Conservation (phyloP, 2,329 filamentous ascomycete species). For the Sporothrix dimorphospora region DNA sequence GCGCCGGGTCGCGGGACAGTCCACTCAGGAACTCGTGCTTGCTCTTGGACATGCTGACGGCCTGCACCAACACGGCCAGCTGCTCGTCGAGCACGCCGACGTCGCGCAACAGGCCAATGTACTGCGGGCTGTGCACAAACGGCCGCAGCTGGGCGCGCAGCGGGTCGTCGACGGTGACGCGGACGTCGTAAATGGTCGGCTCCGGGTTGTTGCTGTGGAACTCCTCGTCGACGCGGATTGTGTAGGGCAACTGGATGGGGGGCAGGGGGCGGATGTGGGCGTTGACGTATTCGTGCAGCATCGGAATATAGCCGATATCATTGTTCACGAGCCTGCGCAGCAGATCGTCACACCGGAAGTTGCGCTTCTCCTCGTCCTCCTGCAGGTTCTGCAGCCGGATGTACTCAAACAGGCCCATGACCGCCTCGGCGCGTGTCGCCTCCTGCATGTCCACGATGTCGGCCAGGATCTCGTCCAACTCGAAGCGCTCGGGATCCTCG, state of each 20-base stretch:
- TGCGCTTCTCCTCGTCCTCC: constrained; percentile 92
- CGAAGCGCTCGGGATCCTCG: constrained; percentile 83
- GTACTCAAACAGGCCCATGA: constrained; percentile 95
- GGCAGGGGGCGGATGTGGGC: constrained; percentile 78
- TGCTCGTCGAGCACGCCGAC: constrained; percentile 82
- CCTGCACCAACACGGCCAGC: constrained; percentile 79
- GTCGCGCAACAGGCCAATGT: constrained; percentile 72
- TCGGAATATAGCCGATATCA: constrained; percentile 82
- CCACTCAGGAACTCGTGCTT: constrained; percentile 86
- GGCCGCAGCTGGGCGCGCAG: constrained; percentile 68
- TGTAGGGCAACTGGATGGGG: constrained; percentile 84
- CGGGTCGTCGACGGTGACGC: constrained; percentile 82
- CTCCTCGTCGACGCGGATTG: constrained; percentile 85
- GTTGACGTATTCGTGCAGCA: constrained; percentile 78
- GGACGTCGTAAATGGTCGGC: constrained; percentile 87
- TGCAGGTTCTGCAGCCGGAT: constrained; percentile 82
- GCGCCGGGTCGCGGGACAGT: constrained; percentile 78
- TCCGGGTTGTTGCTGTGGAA: constrained; percentile 70
- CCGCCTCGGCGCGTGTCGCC: constrained; percentile 82
- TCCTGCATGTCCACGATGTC: constrained; percentile 85
- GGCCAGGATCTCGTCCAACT: constrained; percentile 75
- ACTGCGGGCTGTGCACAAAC: constrained; percentile 69
- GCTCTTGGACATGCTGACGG: constrained; percentile 80
- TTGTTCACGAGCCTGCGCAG: constrained; percentile 75
- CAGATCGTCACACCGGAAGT: constrained; percentile 85